phyloP scores from a whole-genome alignment of 1,139 yeast genomes.

The Zhuliangozyma blackwelliae region DNA sequence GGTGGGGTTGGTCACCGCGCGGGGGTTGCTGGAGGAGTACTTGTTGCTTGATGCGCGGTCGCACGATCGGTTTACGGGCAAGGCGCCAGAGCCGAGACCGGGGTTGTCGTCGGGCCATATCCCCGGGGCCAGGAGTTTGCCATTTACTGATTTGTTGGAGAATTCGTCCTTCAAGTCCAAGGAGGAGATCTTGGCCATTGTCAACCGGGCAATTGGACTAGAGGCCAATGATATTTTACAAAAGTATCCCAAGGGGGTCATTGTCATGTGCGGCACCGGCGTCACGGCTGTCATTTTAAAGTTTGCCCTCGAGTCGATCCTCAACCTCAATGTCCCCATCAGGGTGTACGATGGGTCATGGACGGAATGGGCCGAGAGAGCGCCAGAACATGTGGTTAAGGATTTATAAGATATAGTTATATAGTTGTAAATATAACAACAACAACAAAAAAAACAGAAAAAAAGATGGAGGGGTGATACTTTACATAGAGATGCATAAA shows the following conservation, averaged over 20 bases:
- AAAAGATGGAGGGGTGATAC: too few species aligned
- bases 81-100: slow-evolving; percentile 80
- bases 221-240: slow-evolving; percentile 18
- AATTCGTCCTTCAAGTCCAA: slow-evolving; percentile 48
- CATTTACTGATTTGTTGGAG: slow-evolving; percentile 60
- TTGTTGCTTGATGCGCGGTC: slow-evolving; percentile 80
- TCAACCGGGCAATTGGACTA: slow-evolving; percentile 31
- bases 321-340: slow-evolving; percentile 62
- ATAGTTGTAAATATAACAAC: neutral
- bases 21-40: slow-evolving; percentile 44
- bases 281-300: slow-evolving; percentile 86
- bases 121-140: slow-evolving; percentile 75
- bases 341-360: slow-evolving; percentile 92
- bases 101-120: slow-evolving; percentile 88
- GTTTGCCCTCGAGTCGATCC: slow-evolving; percentile 38
- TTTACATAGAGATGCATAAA: too few species aligned
- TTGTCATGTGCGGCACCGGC: slow-evolving; percentile 93
- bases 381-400: slow-evolving; percentile 34
- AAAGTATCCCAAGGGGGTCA: slow-evolving; percentile 48
- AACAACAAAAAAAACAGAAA: too few species aligned
- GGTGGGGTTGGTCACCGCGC: slow-evolving; percentile 47
- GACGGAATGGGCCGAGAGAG: slow-evolving; percentile 64
- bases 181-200: slow-evolving; percentile 41
- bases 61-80: slow-evolving; percentile 67
- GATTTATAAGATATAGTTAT: slow-evolving; percentile 4